Base-by-base conservation (phyloP, 805 yeast species). In the Candida yuanshanica region DNA sequence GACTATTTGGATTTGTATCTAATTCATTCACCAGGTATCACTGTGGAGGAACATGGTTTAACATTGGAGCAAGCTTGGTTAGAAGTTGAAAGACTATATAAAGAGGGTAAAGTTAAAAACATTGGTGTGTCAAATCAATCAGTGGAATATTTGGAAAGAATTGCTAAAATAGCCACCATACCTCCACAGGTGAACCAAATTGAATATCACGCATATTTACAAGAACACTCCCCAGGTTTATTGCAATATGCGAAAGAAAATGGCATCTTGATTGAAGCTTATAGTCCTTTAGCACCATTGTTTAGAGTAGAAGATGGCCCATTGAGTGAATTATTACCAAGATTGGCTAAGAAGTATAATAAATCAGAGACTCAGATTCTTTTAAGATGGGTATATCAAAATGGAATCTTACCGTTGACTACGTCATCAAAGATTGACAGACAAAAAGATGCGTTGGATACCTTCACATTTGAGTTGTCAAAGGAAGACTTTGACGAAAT, bases 1-100 rank as follows among this genome's bases (percentile, higher is more conserved):
- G 93, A 82, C 37, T 86, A 86, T 54, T 81, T 86, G 39, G 95
- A 86, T 56, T 65, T 86, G 46, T 79, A 80, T 57, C 69, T 87
- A 58, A 72, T 86, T 58, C 95, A 86, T 63, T 86, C 91, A 91
- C 95, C 95, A 6, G 21, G 17, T 11, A 31, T 31, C 22, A n/a
- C 21, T 4, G n/a, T n/a, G 12, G 34, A 31, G 72, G 73, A 33
- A 65, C 81, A 9, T 59, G 73, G 45, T 72, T 57, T 46, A 66
- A 87, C 21, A 84, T 35, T 20, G 39, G 43, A 33, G 32, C 45
- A 49, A 33, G 45, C 52, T 8, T 50, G 52, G 56, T 60, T 24
- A 13, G 14, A 31, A 23, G 27, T 50, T 33, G 47, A 50, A 27
- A 35, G 44, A 22, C 13, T 48, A 3, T 44, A 40, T 11, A 31